These are phyloP conservation scores for Linnemannia elongata DNA, from an alignment of 192 early-diverging fungal genomes.

Conservation along the genomic window DNA sequence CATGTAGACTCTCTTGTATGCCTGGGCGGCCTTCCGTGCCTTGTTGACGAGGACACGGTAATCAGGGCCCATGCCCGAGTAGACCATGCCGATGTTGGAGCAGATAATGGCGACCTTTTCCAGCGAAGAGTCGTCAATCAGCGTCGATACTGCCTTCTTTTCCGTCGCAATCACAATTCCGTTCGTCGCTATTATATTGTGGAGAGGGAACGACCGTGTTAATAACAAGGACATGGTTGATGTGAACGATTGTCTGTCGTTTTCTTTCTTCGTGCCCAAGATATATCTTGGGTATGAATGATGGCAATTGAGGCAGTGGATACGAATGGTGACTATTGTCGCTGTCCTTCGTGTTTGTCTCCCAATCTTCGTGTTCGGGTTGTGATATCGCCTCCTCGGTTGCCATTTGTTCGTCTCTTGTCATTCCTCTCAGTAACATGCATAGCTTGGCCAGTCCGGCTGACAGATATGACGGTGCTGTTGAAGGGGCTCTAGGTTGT, in stretches of 20 bases:
- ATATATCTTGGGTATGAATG: background rate
- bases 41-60: constrained; percentile 95
- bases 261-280: background rate
- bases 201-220: background rate
- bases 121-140: constrained; percentile 94
- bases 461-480: too few species aligned
- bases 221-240: background rate
- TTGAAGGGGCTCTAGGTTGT: constrained; percentile 10
- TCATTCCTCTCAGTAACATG: too few species aligned
- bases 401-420: too few species aligned
- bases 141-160: constrained; percentile 92
- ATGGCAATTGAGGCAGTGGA: too few species aligned
- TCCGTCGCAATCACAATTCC: constrained; percentile 99
- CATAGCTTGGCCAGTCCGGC: too few species aligned
- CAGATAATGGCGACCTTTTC: constrained; percentile 93
- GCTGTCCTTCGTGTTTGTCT: too few species aligned
- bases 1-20: constrained; percentile 92
- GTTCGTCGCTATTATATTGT: constrained; percentile 80
- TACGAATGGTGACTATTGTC: too few species aligned
- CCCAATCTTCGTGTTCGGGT: too few species aligned
- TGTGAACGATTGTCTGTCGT: background rate
- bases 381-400: too few species aligned
- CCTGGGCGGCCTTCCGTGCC: constrained; percentile 96
- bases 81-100: constrained; percentile 97
- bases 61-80: constrained; percentile 99